Evolutionary conservation across 495 filamentous ascomycete species (phyloP).

Genomic region (Clohesyomyces aquaticus): DNA sequence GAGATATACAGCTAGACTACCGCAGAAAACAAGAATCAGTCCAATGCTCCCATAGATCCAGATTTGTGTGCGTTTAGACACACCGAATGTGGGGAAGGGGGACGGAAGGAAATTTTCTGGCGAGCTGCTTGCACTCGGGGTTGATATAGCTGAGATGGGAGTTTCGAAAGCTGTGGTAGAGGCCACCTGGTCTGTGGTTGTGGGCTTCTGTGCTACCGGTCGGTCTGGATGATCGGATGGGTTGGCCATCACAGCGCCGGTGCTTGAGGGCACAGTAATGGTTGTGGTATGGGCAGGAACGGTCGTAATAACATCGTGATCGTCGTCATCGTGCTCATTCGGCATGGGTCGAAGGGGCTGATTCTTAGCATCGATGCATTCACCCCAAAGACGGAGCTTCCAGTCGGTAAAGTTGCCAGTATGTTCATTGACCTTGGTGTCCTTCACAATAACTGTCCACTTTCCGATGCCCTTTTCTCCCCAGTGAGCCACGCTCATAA

Average conservation of each 20-base stretch:
- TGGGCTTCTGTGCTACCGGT: slow-evolving; percentile 67
- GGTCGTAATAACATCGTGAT: slow-evolving; percentile 67
- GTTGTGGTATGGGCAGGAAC: slow-evolving; percentile 58
- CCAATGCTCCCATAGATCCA: slow-evolving; percentile 92
- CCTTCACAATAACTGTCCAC: slow-evolving; percentile 91
- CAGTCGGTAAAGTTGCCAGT: slow-evolving; percentile 84
- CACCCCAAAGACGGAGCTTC: slow-evolving; percentile 94
- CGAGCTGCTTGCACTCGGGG: slow-evolving; percentile 35
- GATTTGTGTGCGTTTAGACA: slow-evolving; percentile 82
- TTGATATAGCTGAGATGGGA: slow-evolving; percentile 42
- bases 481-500: slow-evolving; percentile 98
- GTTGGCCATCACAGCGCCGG: slow-evolving; percentile 49
- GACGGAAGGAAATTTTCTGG: slow-evolving; percentile 69
- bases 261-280: slow-evolving; percentile 53
- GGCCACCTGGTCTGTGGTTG: slow-evolving; percentile 33
- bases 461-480: slow-evolving; percentile 84
- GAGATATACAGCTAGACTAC: slow-evolving; percentile 76
- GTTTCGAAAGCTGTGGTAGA: slow-evolving; percentile 41
- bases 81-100: slow-evolving; percentile 94
- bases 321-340: slow-evolving; percentile 76
- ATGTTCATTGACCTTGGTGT: slow-evolving; percentile 75
- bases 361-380: slow-evolving; percentile 72
- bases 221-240: slow-evolving; percentile 77
- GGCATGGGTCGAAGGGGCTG: slow-evolving; percentile 80
- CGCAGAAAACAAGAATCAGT: slow-evolving; percentile 84